These are phyloP conservation scores for Penicillium sp. DNA, from an alignment of 2,329 filamentous ascomycete species.

Conservation along the genomic window DNA sequence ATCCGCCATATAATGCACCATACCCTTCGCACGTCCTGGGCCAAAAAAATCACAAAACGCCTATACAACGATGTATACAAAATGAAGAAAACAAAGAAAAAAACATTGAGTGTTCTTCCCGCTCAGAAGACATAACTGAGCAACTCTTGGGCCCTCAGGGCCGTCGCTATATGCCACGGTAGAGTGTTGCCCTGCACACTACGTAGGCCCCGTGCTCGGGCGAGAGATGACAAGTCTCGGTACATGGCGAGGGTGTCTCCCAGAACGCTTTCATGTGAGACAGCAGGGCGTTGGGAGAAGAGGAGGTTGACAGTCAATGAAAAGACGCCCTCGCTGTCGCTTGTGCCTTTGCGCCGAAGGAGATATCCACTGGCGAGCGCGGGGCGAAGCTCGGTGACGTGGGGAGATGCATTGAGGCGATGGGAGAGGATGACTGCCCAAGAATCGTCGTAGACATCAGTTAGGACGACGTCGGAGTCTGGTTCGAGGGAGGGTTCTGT, in stretches of 20 bases:
- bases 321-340: constrained; percentile 44
- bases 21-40: constrained; percentile 10
- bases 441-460: constrained; percentile 61
- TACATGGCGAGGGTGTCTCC: constrained; percentile 48
- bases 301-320: constrained; percentile 47
- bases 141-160: constrained; percentile 44
- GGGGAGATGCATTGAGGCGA: constrained; percentile 44
- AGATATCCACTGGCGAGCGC: constrained; percentile 50
- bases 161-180: constrained; percentile 52
- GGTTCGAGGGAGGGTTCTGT: constrained; percentile 41
- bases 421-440: constrained; percentile 60
- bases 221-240: constrained; percentile 46
- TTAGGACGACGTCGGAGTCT: constrained; percentile 59
- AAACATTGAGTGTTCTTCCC: neutral
- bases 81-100: neutral
- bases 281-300: constrained; percentile 32
- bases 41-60: constrained; percentile 7
- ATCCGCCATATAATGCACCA: constrained; percentile 17
- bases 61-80: neutral
- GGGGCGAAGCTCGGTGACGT: constrained; percentile 45
- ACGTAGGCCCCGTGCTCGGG: constrained; percentile 44
- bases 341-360: constrained; percentile 46
- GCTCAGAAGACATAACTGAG: constrained; percentile 44
- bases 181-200: constrained; percentile 44
- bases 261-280: constrained; percentile 39